Evolutionary conservation across 2,329 filamentous ascomycete genomes (phyloP).

Genomic region (Neocucurbitaria cava): DNA sequence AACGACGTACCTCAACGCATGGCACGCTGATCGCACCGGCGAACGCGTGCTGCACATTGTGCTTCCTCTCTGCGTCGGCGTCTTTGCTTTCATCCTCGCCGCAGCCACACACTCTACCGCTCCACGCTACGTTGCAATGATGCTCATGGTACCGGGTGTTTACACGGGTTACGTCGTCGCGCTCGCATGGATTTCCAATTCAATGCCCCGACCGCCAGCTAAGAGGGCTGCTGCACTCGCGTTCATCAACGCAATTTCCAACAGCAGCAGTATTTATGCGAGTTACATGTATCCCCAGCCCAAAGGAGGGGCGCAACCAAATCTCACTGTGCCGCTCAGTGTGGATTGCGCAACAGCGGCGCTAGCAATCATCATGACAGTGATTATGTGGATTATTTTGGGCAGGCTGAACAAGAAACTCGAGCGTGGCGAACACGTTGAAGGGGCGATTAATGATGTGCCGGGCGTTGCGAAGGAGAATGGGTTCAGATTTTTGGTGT

Average conservation of each 20-base stretch:
- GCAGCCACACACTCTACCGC: slow-evolving; percentile 67
- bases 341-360: slow-evolving; percentile 72
- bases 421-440: slow-evolving; percentile 65
- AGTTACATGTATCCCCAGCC: slow-evolving; percentile 70
- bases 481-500: slow-evolving; percentile 72
- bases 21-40: slow-evolving; percentile 74
- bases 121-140: slow-evolving; percentile 73
- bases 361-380: slow-evolving; percentile 69
- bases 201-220: slow-evolving; percentile 75
- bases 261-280: slow-evolving; percentile 73
- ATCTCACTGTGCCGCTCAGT: slow-evolving; percentile 65
- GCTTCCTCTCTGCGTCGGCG: slow-evolving; percentile 66
- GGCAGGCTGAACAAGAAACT: slow-evolving; percentile 72
- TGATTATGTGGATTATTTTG: slow-evolving; percentile 68
- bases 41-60: slow-evolving; percentile 75
- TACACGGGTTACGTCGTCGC: slow-evolving; percentile 69
- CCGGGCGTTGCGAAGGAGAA: slow-evolving; percentile 64
- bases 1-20: slow-evolving; percentile 69
- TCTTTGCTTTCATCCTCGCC: slow-evolving; percentile 71
- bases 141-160: slow-evolving; percentile 70
- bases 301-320: slow-evolving; percentile 36
- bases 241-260: slow-evolving; percentile 76
- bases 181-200: slow-evolving; percentile 78
- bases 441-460: slow-evolving; percentile 61
- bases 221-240: slow-evolving; percentile 77